Conservation (phyloP, 805 yeast genomes). For the Kurtzmaniella fragi region DNA sequence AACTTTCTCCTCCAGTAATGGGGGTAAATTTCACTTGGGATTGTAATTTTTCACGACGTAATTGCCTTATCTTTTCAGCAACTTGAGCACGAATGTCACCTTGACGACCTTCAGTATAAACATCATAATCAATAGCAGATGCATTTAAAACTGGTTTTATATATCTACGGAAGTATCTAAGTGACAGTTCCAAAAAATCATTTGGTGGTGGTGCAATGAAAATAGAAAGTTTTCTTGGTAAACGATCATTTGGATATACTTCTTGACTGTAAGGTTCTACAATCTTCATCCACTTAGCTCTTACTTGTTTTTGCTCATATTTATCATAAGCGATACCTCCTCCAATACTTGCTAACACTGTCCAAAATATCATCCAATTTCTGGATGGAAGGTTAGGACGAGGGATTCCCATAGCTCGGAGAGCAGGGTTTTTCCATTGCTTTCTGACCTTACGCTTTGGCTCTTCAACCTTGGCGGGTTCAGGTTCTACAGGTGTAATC, state of each 20-base stretch:
- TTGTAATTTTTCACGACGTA: slow-evolving; percentile 43
- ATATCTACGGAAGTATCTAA: slow-evolving; percentile 69
- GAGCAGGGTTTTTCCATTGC: slow-evolving; percentile 69
- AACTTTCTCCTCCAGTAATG: slow-evolving; percentile 9
- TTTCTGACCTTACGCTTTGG: slow-evolving; percentile 19
- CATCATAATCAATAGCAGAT: slow-evolving; percentile 78
- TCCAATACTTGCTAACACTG: slow-evolving; percentile 55
- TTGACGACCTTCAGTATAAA: slow-evolving; percentile 74
- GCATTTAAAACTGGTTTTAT: slow-evolving; percentile 83
- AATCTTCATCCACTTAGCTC: slow-evolving; percentile 58
- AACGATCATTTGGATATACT: slow-evolving; percentile 38
- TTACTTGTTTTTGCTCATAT: slow-evolving; percentile 58
- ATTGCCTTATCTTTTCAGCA: slow-evolving; percentile 73
- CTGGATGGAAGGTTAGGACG: slow-evolving; percentile 76
- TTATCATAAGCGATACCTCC: slow-evolving; percentile 84
- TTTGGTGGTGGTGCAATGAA: slow-evolving; percentile 97
- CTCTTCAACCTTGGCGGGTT: not conserved
- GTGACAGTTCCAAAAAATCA: slow-evolving; percentile 72
- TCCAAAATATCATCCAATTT: slow-evolving; percentile 90
- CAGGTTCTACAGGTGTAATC: too few species aligned
- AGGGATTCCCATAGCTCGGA: slow-evolving; percentile 80
- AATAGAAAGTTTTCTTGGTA: slow-evolving; percentile 73
- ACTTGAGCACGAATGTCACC: slow-evolving; percentile 82
- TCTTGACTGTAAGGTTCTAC: slow-evolving; percentile 52
- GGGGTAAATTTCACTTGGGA: slow-evolving; percentile 3